Evolutionary conservation across 768 basidiomycete genomes (phyloP).

Genomic region (Russula dissimulans): DNA sequence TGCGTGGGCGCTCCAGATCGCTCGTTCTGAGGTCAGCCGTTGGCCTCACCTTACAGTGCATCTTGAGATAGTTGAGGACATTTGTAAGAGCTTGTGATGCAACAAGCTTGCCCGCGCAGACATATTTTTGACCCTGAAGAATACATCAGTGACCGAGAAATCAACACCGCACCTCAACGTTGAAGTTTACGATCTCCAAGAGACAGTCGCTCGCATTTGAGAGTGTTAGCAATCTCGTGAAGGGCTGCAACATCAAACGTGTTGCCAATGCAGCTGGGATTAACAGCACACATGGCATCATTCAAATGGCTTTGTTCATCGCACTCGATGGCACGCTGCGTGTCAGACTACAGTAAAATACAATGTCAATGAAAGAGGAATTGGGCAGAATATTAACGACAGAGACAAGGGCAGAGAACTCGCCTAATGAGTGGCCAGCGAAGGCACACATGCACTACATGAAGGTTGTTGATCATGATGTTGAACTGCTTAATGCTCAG

Average conservation of each 20-base stretch:
- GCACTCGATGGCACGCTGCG: conserved; percentile 98
- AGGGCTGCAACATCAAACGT: conserved; percentile 39
- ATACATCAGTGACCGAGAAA: not conserved
- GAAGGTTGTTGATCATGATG: too few relatives aligned
- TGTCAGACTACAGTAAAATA: conserved; percentile 99
- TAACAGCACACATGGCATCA: conserved; percentile 98
- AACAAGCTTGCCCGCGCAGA: conserved; percentile 93
- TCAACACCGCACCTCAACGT: conserved; percentile 59
- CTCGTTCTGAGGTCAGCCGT: too few relatives aligned
- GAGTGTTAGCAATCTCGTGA: conserved; percentile 94
- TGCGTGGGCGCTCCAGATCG: too few relatives aligned
- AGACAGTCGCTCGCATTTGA: conserved; percentile 65
- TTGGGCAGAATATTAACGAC: conserved; percentile 96
- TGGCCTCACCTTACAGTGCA: too few relatives aligned
- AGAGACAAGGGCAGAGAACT: conserved; percentile 96
- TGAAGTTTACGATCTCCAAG: conserved; percentile 95
- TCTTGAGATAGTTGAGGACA: too few relatives aligned
- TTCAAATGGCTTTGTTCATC: conserved; percentile 88
- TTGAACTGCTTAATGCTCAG: too few relatives aligned
- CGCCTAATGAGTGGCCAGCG: conserved; percentile 96
- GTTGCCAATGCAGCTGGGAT: conserved; percentile 85
- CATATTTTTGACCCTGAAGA: conserved; percentile 93
- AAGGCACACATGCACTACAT: conserved; percentile 42
- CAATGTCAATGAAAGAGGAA: conserved; percentile 94
- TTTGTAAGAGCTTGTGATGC: too few relatives aligned